A percentile compares a stretch with the other conserved stretches of the same genome.
phyloP scores from a whole-genome alignment of 2,329 filamentous ascomycete species.

The Venturia pyrina region DNA sequence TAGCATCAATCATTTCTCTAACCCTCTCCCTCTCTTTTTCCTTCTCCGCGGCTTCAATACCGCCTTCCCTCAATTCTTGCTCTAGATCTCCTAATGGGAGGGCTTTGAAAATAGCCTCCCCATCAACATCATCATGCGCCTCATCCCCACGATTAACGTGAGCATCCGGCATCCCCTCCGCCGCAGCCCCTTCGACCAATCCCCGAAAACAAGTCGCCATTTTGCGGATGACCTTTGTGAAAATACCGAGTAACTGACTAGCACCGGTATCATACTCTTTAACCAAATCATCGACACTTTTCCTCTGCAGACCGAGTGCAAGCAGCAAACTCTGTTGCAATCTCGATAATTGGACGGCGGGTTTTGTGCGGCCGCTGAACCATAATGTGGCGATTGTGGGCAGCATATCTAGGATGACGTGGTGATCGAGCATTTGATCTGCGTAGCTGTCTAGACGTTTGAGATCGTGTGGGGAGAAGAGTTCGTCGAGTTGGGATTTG shows the following conservation, averaged over 20 bases:
- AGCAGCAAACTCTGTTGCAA: slow-evolving; percentile 80
- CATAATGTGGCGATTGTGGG: slow-evolving; percentile 74
- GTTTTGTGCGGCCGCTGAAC: slow-evolving; percentile 67
- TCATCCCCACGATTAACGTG: slow-evolving; percentile 35
- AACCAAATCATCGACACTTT: slow-evolving; percentile 71
- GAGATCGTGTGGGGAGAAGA: slow-evolving; percentile 83
- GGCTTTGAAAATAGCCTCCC: slow-evolving; percentile 54
- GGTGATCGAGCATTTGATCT: slow-evolving; percentile 95
- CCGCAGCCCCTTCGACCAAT: slow-evolving; percentile 61
- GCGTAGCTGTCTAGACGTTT: slow-evolving; percentile 93
- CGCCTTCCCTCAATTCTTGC: slow-evolving; percentile 77
- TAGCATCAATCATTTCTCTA: slow-evolving; percentile 76
- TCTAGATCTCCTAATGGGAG: slow-evolving; percentile 64
- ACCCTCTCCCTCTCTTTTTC: slow-evolving; percentile 67
- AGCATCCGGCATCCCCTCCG: slow-evolving; percentile 36
- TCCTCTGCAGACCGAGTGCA: slow-evolving; percentile 84
- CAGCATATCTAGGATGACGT: slow-evolving; percentile 88
- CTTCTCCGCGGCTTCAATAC: slow-evolving; percentile 68
- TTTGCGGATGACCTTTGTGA: slow-evolving; percentile 91
- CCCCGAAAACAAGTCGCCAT: slow-evolving; percentile 67
- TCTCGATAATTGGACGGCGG: slow-evolving; percentile 60
- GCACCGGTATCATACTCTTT: slow-evolving; percentile 65
- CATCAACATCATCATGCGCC: slow-evolving; percentile 46
- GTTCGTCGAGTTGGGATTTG: slow-evolving; percentile 65
- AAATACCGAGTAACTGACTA: slow-evolving; percentile 86